Evolutionary conservation across 2,329 filamentous ascomycete species (phyloP), one percentile per base, ranked within the genome.

Genomic region (Sporothrix schenckii): DNA sequence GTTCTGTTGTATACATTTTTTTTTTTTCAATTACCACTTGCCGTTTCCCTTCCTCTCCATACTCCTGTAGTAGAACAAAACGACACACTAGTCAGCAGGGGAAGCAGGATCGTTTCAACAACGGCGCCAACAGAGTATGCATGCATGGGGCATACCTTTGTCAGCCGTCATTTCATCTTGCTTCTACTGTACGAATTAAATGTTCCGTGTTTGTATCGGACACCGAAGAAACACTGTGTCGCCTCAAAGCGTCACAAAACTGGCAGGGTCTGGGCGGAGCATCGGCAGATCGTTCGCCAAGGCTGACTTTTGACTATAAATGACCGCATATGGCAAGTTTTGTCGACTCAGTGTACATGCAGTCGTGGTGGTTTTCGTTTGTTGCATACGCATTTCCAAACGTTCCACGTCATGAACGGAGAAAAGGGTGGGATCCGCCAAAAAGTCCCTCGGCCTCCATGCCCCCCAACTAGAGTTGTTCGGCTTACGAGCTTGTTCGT

Each of bases 261-360:
- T 16, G 58, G 39, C 39, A 63, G 21, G n/a, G 34, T 10, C 34
- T 60, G 56, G 56, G 24, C 27, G 30, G 19, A 13, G 30, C 54
- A 58, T 41, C 6, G 54, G 30, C 30, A 58, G 27, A 39, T 58
- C 30, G 16, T 30, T 47, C n/a, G 56, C 14, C 44, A 65, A 65
- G 61, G 61, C 61, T 65, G 61, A 65, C n/a, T 34, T 65, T 50
- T 65, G 14, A 10, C 21, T 63, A 49, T 19, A 61, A 16, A 44
- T 13, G 9, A 11, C 56, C 56, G 3, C 19, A 24, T n/a, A 13
- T 39, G 39, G 34, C n/a, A 41, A 30, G 30, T 34, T 60, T 47
- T 49, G 6, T 34, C 34, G 6, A 4, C 34, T 5, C 44, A 19
- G 44, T 19, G 44, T 16, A 2, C 11, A 49, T 16, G 1, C 34